Conservation (phyloP, 176 grass and related monocot genomes). For the Ensete ventricosum region DNA sequence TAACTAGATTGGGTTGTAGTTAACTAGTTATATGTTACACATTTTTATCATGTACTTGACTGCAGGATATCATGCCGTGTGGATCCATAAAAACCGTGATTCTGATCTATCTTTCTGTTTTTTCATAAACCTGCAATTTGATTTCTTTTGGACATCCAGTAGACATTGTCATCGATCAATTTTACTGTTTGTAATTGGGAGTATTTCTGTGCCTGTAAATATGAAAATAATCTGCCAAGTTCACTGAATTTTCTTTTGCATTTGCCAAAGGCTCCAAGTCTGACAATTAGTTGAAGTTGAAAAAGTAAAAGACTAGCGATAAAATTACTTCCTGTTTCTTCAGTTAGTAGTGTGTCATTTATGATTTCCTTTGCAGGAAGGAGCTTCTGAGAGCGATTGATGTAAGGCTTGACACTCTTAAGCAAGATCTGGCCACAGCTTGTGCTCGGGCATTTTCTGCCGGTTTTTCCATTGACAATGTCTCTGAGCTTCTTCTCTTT, state of each 20-base stretch:
- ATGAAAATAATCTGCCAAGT: background rate
- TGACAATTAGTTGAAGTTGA: background rate
- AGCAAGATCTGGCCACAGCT: conserved; percentile 8
- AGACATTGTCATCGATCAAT: background rate
- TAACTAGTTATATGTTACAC: no score
- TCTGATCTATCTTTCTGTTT: background rate
- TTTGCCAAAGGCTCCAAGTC: background rate
- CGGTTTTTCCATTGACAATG: conserved; percentile 15
- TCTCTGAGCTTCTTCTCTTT: conserved; percentile 18
- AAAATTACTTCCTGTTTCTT: background rate
- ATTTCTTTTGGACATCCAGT: background rate
- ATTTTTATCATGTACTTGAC: no score
- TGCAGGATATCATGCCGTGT: no score
- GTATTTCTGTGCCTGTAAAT: no score
- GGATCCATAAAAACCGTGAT: background rate
- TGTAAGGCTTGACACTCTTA: conserved; percentile 7
- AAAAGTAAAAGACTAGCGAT: background rate
- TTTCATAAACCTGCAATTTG: background rate
- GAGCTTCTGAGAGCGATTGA: conserved; percentile 16
- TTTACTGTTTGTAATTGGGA: no score
- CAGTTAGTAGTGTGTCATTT: background rate
- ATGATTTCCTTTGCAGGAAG: conserved; percentile 1
- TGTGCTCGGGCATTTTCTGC: conserved; percentile 9
- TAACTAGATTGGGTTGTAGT: no score
- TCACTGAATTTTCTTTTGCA: background rate